Evolutionary conservation across 768 basidiomycete species (phyloP).

Genomic region (Tremella yokohamensis): DNA sequence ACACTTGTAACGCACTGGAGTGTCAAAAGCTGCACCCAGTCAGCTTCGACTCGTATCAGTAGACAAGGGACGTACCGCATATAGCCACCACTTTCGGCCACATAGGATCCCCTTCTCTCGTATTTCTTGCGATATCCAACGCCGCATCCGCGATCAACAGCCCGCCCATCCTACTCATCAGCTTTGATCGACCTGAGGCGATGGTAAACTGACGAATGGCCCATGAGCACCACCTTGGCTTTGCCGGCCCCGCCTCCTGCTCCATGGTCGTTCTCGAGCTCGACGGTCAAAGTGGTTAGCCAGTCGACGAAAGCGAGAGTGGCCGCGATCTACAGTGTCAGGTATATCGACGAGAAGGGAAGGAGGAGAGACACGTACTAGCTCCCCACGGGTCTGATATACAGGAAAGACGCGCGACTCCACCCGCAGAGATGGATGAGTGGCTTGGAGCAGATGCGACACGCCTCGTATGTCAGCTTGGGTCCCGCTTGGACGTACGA

Average conservation of each 20-base stretch:
- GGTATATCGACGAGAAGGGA: background rate
- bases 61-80: conserved; percentile 22
- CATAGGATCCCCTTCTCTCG: conserved; percentile 63
- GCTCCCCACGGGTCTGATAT: conserved; percentile 90
- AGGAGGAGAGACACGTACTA: conserved; percentile 55
- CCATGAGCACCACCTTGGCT: conserved; percentile 79
- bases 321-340: conserved; percentile 62
- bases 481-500: background rate
- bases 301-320: conserved; percentile 84
- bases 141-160: conserved; percentile 80
- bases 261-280: conserved; percentile 72
- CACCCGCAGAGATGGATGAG: conserved; percentile 58
- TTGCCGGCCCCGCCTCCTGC: conserved; percentile 57
- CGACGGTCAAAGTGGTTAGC: conserved; percentile 83
- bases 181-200: background rate
- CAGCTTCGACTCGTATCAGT: background rate
- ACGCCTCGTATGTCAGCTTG: conserved; percentile 50
- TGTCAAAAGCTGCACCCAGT: conserved; percentile 73
- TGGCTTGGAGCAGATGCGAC: conserved; percentile 69
- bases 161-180: conserved; percentile 75
- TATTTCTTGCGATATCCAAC: conserved; percentile 66
- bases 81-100: conserved; percentile 83
- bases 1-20: conserved; percentile 72
- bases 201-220: conserved; percentile 56
- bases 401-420: conserved; percentile 82